phyloP scores from a whole-genome alignment of 805 yeast genomes.

The Komagataella ulmi region DNA sequence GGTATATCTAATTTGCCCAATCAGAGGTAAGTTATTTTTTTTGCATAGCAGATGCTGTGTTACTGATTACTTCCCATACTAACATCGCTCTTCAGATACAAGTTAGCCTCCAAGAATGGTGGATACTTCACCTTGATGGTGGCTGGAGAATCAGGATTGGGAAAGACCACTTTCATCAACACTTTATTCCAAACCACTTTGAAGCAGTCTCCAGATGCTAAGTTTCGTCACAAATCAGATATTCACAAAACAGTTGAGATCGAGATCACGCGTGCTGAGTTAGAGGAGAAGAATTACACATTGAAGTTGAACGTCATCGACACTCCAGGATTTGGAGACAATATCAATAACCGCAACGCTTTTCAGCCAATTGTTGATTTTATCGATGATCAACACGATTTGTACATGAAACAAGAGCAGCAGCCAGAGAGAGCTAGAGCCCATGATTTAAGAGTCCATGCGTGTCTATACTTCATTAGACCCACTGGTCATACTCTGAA shows the following conservation, averaged over 20 bases:
- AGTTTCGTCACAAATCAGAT: conserved; percentile 44
- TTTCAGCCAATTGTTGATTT: conserved; percentile 85
- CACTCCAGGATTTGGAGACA: conserved; percentile 92
- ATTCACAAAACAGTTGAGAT: conserved; percentile 63
- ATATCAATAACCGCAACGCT: conserved; percentile 70
- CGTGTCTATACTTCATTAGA: conserved; percentile 77
- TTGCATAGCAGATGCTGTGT: neutral
- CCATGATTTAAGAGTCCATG: conserved; percentile 83
- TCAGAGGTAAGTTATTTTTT: conserved; percentile 36
- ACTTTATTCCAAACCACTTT: conserved; percentile 69
- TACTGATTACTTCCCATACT: conserved; percentile 5
- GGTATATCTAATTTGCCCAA: conserved; percentile 67
- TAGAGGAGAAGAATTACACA: conserved; percentile 74
- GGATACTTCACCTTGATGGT: conserved; percentile 72
- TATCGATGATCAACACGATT: conserved; percentile 83
- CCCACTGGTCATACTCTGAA: conserved; percentile 85
- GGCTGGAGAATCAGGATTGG: conserved; percentile 86
- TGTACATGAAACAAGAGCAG: conserved; percentile 84
- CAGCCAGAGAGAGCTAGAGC: conserved; percentile 62
- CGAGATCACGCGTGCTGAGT: conserved; percentile 64
- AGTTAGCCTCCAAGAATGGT: conserved; percentile 62
- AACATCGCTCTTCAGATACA: conserved; percentile 29
- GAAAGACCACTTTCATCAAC: conserved; percentile 84
- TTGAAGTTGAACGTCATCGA: conserved; percentile 73
- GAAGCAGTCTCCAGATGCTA: conserved; percentile 43